phyloP scores from a whole-genome alignment of 202 grass and related monocot species.

The Zizania palustris region DNA sequence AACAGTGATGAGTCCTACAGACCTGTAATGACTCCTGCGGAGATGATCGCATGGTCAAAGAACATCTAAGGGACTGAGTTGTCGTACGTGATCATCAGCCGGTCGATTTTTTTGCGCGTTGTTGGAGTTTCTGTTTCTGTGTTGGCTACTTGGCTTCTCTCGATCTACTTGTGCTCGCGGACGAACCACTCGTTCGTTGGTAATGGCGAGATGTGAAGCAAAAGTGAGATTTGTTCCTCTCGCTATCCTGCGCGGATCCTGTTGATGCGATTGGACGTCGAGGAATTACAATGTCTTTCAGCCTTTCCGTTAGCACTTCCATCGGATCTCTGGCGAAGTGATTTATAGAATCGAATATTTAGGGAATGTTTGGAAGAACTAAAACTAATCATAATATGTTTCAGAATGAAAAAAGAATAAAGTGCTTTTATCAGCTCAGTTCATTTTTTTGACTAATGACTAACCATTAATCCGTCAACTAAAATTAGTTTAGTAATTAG shows the following conservation, averaged over 20 bases:
- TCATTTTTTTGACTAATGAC: too few species aligned
- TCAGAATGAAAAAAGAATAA: too few species aligned
- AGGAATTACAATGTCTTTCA: constrained; percentile 49
- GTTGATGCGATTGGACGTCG: constrained; percentile 78
- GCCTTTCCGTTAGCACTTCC: neutral
- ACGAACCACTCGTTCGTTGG: constrained; percentile 12
- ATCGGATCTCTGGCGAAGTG: neutral
- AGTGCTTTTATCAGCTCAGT: too few species aligned
- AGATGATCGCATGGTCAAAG: constrained; percentile 84
- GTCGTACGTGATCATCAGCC: neutral
- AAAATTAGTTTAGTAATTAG: too few species aligned
- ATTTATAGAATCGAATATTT: too few species aligned
- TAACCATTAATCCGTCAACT: too few species aligned
- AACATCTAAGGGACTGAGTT: constrained; percentile 99
- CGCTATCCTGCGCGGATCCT: constrained; percentile 72
- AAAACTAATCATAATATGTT: too few species aligned
- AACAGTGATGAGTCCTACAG: constrained; percentile 69
- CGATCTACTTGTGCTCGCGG: constrained; percentile 15
- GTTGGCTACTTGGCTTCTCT: constrained; percentile 45
- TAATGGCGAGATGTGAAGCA: constrained; percentile 48
- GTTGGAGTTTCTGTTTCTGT: too few species aligned
- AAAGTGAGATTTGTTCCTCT: constrained; percentile 59
- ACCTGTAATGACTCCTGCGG: constrained; percentile 99
- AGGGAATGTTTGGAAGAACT: too few species aligned
- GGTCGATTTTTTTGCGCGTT: too few species aligned